phyloP scores from a whole-genome alignment of 768 basidiomycete species.

The Tulasnella calospora region DNA sequence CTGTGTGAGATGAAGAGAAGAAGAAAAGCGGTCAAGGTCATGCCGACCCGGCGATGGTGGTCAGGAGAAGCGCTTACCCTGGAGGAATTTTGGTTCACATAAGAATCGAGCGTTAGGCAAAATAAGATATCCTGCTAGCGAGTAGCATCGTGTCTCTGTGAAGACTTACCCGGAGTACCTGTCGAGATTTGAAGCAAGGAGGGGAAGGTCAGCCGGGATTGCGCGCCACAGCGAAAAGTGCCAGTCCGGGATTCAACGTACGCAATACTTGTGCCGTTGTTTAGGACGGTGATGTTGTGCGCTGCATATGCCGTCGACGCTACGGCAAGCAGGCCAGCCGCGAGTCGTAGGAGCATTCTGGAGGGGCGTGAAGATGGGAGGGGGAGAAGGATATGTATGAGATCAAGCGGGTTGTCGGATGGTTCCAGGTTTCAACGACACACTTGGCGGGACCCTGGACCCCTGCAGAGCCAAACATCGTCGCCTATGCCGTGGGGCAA shows the following conservation, averaged over 20 bases:
- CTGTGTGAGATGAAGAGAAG: not conserved
- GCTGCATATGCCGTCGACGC: constrained; percentile 8
- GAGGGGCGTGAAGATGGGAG: not conserved
- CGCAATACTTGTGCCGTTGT: not conserved
- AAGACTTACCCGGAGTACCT: constrained; percentile 9
- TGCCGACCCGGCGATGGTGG: not conserved
- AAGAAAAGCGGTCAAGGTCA: not conserved
- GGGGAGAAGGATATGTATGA: not conserved
- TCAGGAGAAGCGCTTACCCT: constrained; percentile 10
- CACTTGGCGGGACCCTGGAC: not conserved
- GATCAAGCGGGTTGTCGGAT: not conserved
- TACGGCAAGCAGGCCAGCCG: not conserved
- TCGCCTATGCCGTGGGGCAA: not conserved
- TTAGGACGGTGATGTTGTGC: constrained; percentile 6
- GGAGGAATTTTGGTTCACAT: not conserved
- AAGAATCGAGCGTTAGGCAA: not conserved
- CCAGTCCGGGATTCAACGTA: not conserved
- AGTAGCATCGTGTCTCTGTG: not conserved
- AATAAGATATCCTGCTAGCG: not conserved
- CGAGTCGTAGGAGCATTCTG: constrained; percentile 8
- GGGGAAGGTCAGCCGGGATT: constrained; percentile 1
- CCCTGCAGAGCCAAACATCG: not conserved
- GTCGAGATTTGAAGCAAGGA: not conserved
- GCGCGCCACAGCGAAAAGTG: not conserved
- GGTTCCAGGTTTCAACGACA: not conserved